Base-by-base conservation (phyloP, 1,139 yeast species). In the Magnusiomyces fungicola region DNA sequence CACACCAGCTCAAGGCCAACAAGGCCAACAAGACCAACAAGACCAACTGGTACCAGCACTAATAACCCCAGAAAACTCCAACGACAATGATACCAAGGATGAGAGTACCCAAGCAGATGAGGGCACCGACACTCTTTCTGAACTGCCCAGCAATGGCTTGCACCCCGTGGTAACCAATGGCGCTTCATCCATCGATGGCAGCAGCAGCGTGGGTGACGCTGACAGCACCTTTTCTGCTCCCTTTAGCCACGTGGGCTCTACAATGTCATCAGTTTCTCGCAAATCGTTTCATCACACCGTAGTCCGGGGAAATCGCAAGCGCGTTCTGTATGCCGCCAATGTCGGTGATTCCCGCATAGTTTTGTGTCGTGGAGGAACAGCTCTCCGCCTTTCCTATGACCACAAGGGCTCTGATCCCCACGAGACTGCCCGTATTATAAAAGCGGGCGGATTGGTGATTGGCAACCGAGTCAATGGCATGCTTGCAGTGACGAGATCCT, bases 381-480 rank as follows among this genome's bases (percentile, higher is more conserved):
- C 96, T 1, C 75, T 80, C 56, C 73, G 98, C 48, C 72, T 92
- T 43, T 80, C 96, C 1, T 90, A 92, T 64, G 99, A 92, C 63
- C 99, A 92, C 68, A 92, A 92, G 66, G 96, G 97, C 1, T 77
- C 87, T 1, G 99, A 94, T 66, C 66, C 69, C 9, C 70, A 79
- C 61, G 98, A 92, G 63, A 78, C 83, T 53, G 79, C 77, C 56
- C 75, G 98, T 55, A 83, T 92, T 19, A 76, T 79, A 50, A 76
- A 80, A 47, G 74, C 79, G 3, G 98, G 98, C 1, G 98, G 98
- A 0, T 69, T 92, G 34, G 79, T 92, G 51, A 78, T 94, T 77
- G 88, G 88, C 60, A 85, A 88, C 58, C 76, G 99, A 57, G 98
- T 92, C 36, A 92, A 90, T 64, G 98, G 98, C 4, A 90, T 94